A percentile compares a stretch with the other conserved stretches of the same genome.
Conservation (phyloP, 2,329 filamentous ascomycete genomes). For the Thielaviopsis populi region DNA sequence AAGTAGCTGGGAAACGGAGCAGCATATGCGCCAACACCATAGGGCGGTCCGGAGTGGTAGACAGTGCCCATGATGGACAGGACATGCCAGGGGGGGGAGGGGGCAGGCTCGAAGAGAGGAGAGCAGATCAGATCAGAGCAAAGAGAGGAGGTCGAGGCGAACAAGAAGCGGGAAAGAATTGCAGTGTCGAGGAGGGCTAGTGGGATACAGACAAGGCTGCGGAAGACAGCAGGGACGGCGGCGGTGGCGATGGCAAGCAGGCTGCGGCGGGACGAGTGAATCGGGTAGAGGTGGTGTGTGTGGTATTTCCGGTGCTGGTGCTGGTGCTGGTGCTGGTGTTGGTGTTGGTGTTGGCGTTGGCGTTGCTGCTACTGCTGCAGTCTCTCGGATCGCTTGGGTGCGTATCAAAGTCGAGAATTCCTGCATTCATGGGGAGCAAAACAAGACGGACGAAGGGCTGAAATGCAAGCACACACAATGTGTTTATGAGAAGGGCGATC, state of each 20-base stretch:
- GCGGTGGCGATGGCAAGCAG: background rate
- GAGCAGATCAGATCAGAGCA: background rate
- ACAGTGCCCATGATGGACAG: slow-evolving; percentile 7
- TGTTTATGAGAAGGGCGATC: background rate
- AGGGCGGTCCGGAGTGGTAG: slow-evolving; percentile 5
- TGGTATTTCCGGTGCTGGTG: too few species aligned
- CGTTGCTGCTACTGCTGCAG: too few species aligned
- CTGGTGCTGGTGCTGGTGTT: too few species aligned
- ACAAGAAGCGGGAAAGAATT: background rate
- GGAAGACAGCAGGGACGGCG: background rate
- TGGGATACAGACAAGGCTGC: background rate
- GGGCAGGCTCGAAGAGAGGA: background rate
- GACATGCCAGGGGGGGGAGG: background rate
- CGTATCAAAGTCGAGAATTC: background rate
- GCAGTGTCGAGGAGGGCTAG: too few species aligned
- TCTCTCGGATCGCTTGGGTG: background rate
- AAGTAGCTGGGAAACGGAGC: slow-evolving; percentile 6
- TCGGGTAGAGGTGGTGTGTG: too few species aligned
- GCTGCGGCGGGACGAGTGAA: too few species aligned
- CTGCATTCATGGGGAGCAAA: background rate
- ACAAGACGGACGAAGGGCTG: background rate
- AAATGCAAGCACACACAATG: too few species aligned
- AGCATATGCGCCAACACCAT: slow-evolving; percentile 6
- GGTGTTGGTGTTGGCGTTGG: too few species aligned
- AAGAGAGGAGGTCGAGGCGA: background rate